Conservation (phyloP, 306 rosid genomes). For the Cercis canadensis region DNA sequence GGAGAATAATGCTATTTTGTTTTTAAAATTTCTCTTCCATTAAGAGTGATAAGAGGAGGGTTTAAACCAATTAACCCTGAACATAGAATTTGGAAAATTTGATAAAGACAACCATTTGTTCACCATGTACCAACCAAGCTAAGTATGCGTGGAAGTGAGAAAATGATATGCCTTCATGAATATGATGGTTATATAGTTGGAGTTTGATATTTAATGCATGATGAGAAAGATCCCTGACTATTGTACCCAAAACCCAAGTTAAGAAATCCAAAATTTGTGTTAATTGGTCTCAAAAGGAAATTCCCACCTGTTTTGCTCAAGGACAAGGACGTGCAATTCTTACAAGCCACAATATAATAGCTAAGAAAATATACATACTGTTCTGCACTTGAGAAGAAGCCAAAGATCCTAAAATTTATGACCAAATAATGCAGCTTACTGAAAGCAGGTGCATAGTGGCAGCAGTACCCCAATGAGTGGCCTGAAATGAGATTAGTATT, state of each 20-base stretch:
- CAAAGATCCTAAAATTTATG: constrained; percentile 30
- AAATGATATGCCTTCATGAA: constrained; percentile 5
- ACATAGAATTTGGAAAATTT: not conserved
- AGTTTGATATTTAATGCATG: constrained; percentile 38
- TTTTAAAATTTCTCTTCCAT: too few species aligned
- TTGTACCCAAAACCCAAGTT: constrained; percentile 12
- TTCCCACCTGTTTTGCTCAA: constrained; percentile 16
- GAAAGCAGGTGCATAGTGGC: not conserved
- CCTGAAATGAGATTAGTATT: constrained; percentile 28
- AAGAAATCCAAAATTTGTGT: constrained; percentile 5
- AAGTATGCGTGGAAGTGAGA: constrained; percentile 4
- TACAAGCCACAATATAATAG: not conserved
- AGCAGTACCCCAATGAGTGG: constrained; percentile 12
- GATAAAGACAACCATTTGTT: not conserved
- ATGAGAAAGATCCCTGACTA: constrained; percentile 45
- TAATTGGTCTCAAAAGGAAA: constrained; percentile 27
- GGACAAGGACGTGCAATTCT: not conserved
- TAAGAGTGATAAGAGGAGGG: too few species aligned
- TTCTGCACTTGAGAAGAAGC: constrained; percentile 17
- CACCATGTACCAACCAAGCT: constrained; percentile 30
- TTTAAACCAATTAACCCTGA: not conserved
- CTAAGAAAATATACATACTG: not conserved
- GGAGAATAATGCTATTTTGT: not conserved
- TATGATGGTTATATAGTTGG: constrained; percentile 26
- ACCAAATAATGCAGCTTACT: constrained; percentile 13